Conservation (phyloP, 768 basidiomycete genomes). For the Tulasnella sp. region DNA sequence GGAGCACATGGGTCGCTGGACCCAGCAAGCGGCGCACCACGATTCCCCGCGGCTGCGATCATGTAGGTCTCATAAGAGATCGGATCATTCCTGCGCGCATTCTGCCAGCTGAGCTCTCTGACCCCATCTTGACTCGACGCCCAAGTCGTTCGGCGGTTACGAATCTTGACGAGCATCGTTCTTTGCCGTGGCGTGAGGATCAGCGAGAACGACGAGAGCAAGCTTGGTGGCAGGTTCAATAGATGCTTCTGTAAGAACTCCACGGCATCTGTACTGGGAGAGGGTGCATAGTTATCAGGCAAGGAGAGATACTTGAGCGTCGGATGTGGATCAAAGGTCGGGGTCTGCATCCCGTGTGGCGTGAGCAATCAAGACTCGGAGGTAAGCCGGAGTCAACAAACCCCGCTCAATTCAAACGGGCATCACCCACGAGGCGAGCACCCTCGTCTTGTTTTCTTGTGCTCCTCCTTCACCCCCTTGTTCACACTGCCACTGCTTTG, state of each 20-base stretch:
- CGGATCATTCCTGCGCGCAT: conserved; percentile 52
- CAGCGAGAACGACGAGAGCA: conserved; percentile 36
- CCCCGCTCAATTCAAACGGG: too few relatives aligned
- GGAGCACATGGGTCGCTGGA: background rate
- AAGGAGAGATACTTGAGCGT: conserved; percentile 47
- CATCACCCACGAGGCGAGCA: too few relatives aligned
- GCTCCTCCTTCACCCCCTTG: too few relatives aligned
- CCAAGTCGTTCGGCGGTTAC: conserved; percentile 64
- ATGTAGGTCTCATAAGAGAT: conserved; percentile 40
- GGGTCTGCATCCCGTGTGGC: background rate
- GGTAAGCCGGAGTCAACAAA: too few relatives aligned
- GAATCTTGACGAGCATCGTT: conserved; percentile 47
- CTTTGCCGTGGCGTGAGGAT: conserved; percentile 51
- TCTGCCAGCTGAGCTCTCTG: conserved; percentile 40
- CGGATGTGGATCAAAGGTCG: conserved; percentile 19
- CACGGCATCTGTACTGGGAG: conserved; percentile 46
- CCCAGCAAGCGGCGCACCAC: conserved; percentile 3
- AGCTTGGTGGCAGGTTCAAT: conserved; percentile 52
- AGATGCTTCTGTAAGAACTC: conserved; percentile 53
- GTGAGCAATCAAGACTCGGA: too few relatives aligned
- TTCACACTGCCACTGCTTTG: too few relatives aligned
- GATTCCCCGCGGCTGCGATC: background rate
- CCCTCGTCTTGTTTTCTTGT: too few relatives aligned
- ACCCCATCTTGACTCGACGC: conserved; percentile 27
- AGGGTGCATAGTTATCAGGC: conserved; percentile 45